These are phyloP conservation scores for Dothistroma septosporum DNA, from an alignment of 2,329 filamentous ascomycete genomes.

Conservation along the genomic window DNA sequence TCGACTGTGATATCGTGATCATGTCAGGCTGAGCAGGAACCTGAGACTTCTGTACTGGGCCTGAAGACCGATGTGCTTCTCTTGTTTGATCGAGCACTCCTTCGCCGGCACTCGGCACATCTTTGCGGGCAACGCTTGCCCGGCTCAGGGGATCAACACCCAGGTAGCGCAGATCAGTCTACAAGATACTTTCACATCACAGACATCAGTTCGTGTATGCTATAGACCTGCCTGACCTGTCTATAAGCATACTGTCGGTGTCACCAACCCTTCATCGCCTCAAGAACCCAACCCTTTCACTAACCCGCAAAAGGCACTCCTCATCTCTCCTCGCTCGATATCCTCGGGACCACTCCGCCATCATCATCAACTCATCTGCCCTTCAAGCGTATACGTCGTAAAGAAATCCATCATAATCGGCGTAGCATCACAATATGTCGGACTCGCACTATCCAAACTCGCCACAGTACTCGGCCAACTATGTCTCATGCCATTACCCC, in stretches of 20 bases:
- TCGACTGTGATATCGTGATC: no score
- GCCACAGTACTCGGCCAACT: slow-evolving; percentile 1
- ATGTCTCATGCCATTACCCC: neutral
- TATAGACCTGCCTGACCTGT: neutral
- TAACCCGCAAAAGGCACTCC: no score
- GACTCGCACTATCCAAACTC: neutral
- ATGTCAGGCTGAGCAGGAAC: no score
- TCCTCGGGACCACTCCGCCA: neutral
- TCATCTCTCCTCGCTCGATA: no score
- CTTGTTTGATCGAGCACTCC: no score
- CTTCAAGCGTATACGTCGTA: neutral
- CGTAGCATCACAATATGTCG: slow-evolving; percentile 7
- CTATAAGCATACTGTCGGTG: neutral
- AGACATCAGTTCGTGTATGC: neutral
- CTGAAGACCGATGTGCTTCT: no score
- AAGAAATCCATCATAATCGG: slow-evolving; percentile 2
- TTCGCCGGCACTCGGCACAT: neutral
- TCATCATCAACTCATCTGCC: neutral
- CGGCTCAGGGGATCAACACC: neutral
- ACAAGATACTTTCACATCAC: neutral
- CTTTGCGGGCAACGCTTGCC: neutral
- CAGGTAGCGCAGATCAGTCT: neutral
- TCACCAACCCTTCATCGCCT: neutral
- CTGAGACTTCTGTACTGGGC: no score
- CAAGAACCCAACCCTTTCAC: neutral